A percentile compares a stretch with the other conserved stretches of the same genome.
These are phyloP conservation scores for Metschnikowia reukaufii DNA, from an alignment of 805 yeast species.

Conservation along the genomic window DNA sequence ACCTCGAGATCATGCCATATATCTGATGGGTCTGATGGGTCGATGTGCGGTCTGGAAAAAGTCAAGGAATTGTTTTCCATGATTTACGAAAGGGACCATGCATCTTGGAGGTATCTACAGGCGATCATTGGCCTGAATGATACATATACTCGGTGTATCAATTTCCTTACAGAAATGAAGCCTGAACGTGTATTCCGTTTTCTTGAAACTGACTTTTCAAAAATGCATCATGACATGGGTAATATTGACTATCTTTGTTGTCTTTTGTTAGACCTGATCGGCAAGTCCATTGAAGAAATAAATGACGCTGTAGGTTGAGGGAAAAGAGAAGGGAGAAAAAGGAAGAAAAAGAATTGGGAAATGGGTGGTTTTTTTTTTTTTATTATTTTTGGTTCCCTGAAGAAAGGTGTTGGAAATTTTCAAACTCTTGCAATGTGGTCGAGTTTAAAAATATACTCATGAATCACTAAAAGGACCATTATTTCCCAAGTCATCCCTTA, in stretches of 20 bases:
- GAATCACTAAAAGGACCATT: too few species aligned
- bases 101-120: not conserved
- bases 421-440: too few species aligned
- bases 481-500: too few species aligned
- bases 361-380: too few species aligned
- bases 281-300: not conserved
- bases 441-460: too few species aligned
- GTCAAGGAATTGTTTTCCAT: constrained; percentile 3
- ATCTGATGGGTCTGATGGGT: not conserved
- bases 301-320: not conserved
- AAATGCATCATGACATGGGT: constrained; percentile 6
- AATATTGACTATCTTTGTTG: constrained; percentile 4
- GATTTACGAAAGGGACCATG: constrained; percentile 1
- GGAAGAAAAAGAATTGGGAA: not conserved
- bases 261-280: constrained; percentile 8
- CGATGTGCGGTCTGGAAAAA: not conserved
- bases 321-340: not conserved
- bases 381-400: too few species aligned
- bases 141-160: constrained; percentile 6
- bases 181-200: constrained; percentile 10
- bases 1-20: not conserved
- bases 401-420: too few species aligned
- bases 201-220: constrained; percentile 10
- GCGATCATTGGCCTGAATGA: not conserved
- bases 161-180: constrained; percentile 9